Conservation (phyloP, 768 basidiomycete genomes). For the Sporobolomyces phaffii region DNA sequence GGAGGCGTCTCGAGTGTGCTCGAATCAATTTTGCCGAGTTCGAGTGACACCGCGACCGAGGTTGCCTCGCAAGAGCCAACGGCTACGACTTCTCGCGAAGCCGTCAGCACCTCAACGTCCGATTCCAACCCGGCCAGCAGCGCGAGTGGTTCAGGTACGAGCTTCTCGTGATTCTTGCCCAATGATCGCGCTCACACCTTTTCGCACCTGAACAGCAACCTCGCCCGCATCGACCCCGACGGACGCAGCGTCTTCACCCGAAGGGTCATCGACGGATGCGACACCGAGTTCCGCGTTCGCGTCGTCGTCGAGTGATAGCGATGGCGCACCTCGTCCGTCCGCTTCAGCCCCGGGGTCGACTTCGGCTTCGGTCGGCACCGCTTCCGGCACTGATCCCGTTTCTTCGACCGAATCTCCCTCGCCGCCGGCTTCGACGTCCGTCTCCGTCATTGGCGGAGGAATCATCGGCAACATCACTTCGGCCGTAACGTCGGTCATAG, state of each 20-base stretch:
- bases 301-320: no score
- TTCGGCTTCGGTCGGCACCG: no score
- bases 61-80: neutral
- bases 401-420: neutral
- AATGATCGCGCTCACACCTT: neutral
- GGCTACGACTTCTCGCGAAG: neutral
- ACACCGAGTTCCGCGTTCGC: no score
- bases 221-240: neutral
- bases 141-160: no score
- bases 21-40: neutral
- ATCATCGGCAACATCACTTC: conserved; percentile 11
- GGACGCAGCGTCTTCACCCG: no score
- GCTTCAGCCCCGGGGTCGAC: neutral
- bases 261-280: no score
- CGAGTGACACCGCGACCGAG: neutral
- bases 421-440: conserved; percentile 2
- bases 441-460: neutral
- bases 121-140: no score
- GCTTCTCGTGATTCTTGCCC: neutral
- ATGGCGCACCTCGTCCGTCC: no score
- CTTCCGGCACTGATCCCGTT: no score
- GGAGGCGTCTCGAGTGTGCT: neutral
- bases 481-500: conserved; percentile 5
- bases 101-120: neutral
- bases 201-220: neutral